Evolutionary conservation across 2,329 filamentous ascomycete species (phyloP).

Genomic region (Xylaria sp.): DNA sequence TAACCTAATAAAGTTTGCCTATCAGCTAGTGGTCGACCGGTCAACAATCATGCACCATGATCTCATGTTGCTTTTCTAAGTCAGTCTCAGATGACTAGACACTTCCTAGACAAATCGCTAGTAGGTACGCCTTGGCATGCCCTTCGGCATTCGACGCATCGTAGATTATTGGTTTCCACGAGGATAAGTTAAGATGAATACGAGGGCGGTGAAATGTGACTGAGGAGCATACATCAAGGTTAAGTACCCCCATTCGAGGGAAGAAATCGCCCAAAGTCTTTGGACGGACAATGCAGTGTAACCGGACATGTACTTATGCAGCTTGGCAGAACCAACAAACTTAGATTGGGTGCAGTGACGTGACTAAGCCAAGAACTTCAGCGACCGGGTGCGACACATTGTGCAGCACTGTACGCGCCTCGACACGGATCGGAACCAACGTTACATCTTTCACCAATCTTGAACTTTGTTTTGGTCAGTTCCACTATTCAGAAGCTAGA

Average conservation of each 20-base stretch:
- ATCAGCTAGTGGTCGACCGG: slow-evolving; percentile 1
- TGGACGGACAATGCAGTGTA: slow-evolving; percentile 6
- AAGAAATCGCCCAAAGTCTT: background rate
- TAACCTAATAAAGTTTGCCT: slow-evolving; percentile 13
- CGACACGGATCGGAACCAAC: background rate
- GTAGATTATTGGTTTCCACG: background rate
- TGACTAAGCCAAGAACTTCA: background rate
- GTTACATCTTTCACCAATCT: background rate
- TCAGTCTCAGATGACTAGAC: background rate
- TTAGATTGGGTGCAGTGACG: background rate
- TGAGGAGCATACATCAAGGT: background rate
- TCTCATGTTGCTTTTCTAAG: slow-evolving; percentile 16
- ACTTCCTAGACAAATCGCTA: background rate
- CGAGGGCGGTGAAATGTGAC: background rate
- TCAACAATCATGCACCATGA: slow-evolving; percentile 16
- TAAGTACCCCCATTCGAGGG: background rate
- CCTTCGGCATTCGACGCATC: background rate
- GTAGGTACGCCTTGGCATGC: slow-evolving; percentile 11
- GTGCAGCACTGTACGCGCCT: slow-evolving; percentile 1
- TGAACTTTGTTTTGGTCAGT: background rate
- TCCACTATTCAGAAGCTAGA: background rate
- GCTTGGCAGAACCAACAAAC: slow-evolving; percentile 19
- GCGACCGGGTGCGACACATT: slow-evolving; percentile 5
- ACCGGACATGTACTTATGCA: slow-evolving; percentile 14
- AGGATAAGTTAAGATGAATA: slow-evolving; percentile 2